Base-by-base conservation (phyloP, 2,329 filamentous ascomycete species). In the Nemania serpens region DNA sequence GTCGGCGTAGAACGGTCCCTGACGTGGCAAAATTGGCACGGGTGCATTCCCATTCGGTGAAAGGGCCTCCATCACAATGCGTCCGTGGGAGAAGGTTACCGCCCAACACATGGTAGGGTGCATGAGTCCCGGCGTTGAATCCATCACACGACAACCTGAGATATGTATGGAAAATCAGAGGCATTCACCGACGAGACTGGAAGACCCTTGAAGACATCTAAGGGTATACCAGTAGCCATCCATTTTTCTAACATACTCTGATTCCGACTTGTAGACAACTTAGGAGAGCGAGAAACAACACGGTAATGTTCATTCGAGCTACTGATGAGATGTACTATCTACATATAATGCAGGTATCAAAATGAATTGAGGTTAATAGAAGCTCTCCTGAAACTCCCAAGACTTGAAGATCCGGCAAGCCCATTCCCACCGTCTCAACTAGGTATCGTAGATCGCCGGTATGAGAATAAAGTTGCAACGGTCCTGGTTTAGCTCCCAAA, bases 41-140 rank as follows among this genome's bases (percentile, higher is more conserved):
- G 59, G 48, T 59, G 45, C 51, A 22, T 62, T 64, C 62, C 62
- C 62, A 64, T 64, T 64, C 59, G 62, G 59, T 51, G 37, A 42
- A 37, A 43, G 39, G 29, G 13, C 42, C 54, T 49, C 47, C 59
- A 58, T 64, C 52, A 53, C 39, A 51, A 49, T 55, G 55, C 59
- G 51, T 54, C 29, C 51, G 43, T 52, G 54, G 53, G 48, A 42
- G 51, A 52, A 51, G 13, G 50, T 46, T 58, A 58, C 39, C 43
- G 52, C 51, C 55, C 52, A 62, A 64, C 50, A 55, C 39, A 51
- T 52, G 13, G 37, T 55, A 22, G 47, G 58, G 45, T 57, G 53
- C 52, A 54, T 47, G 25, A 20, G 18, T 36, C 45, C 20, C 17
- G 57, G 22, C 47, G 42, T 49, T 53, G 42, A 45, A 42, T 25